Percentiles rank a stretch among this genome's conserved stretches.
These are phyloP conservation scores for Aureobasidium subglaciale DNA, from an alignment of 2,329 filamentous ascomycete species.

Conservation along the genomic window DNA sequence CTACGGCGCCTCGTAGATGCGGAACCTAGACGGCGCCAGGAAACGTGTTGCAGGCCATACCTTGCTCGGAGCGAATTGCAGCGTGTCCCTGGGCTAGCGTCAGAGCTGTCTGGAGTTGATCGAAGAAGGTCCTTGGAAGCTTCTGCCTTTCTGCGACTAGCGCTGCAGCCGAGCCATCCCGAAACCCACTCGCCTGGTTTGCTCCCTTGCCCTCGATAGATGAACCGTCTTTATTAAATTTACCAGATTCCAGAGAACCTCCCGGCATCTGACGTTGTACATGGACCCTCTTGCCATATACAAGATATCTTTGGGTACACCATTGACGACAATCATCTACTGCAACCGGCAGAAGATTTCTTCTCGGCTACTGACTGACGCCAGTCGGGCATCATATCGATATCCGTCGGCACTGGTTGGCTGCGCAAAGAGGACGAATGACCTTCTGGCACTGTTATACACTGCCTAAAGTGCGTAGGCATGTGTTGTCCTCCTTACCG, in stretches of 20 bases:
- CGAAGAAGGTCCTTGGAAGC: conserved; percentile 16
- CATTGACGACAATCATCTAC: neutral
- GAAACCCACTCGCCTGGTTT: conserved; percentile 14
- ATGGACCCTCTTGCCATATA: conserved; percentile 6
- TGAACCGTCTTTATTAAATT: conserved; percentile 2
- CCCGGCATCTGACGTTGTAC: conserved; percentile 1
- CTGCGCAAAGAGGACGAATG: conserved; percentile 4
- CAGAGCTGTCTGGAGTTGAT: conserved; percentile 7
- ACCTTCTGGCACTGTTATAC: conserved; percentile 9
- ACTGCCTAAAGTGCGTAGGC: conserved; percentile 1
- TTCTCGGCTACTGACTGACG: conserved; percentile 10
- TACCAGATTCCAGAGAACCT: conserved; percentile 9
- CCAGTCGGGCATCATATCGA: neutral
- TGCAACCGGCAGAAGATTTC: conserved; percentile 5
- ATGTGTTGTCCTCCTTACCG: conserved; percentile 12
- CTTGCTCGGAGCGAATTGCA: conserved; percentile 1
- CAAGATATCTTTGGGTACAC: neutral
- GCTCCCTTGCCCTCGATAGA: conserved; percentile 8
- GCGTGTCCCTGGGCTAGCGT: conserved; percentile 11
- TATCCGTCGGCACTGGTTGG: conserved; percentile 8
- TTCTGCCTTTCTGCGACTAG: conserved; percentile 13
- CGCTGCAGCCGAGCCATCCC: conserved; percentile 9
- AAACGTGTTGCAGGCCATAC: conserved; percentile 7
- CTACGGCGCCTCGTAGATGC: neutral
- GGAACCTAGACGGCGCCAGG: conserved; percentile 3